Evolutionary conservation across 2,329 filamentous ascomycete species (phyloP).

Genomic region (Myotisia sp.): DNA sequence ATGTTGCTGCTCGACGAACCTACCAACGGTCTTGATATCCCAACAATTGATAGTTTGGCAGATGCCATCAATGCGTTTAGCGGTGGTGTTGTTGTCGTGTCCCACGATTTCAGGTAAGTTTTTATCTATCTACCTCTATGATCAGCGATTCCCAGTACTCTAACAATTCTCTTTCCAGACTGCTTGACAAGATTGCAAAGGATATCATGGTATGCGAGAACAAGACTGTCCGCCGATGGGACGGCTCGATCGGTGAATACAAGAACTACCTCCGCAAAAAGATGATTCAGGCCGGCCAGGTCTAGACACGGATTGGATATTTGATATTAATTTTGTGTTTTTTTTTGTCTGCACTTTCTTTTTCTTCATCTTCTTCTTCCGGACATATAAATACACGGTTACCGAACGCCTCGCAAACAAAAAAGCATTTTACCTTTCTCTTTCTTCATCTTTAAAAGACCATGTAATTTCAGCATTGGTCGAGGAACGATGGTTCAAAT

Average conservation of each 20-base stretch:
- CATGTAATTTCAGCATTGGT: too few species aligned
- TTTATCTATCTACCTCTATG: not conserved
- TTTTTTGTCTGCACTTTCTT: too few species aligned
- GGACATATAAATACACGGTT: too few species aligned
- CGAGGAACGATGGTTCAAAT: too few species aligned
- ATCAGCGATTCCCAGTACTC: conserved; percentile 5
- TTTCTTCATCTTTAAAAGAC: too few species aligned
- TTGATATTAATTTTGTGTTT: too few species aligned
- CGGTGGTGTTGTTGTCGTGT: conserved; percentile 94
- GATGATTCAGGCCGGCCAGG: conserved; percentile 80
- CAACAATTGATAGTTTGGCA: conserved; percentile 91
- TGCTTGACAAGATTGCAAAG: conserved; percentile 99
- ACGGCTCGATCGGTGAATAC: conserved; percentile 81
- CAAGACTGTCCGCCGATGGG: conserved; percentile 82
- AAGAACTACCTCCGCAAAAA: conserved; percentile 98
- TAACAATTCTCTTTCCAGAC: conserved; percentile 39
- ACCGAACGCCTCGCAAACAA: too few species aligned
- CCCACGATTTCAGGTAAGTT: conserved; percentile 91
- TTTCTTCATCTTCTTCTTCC: too few species aligned
- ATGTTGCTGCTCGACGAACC: conserved; percentile 97
- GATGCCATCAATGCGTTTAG: conserved; percentile 95
- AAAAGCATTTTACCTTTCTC: too few species aligned
- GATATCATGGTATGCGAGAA: conserved; percentile 99
- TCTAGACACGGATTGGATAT: conserved; percentile 39
- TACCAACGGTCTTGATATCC: conserved; percentile 98